Evolutionary conservation across 164 flowering plant species (phyloP).

Genomic region (Tetrastigma voinierianum): DNA sequence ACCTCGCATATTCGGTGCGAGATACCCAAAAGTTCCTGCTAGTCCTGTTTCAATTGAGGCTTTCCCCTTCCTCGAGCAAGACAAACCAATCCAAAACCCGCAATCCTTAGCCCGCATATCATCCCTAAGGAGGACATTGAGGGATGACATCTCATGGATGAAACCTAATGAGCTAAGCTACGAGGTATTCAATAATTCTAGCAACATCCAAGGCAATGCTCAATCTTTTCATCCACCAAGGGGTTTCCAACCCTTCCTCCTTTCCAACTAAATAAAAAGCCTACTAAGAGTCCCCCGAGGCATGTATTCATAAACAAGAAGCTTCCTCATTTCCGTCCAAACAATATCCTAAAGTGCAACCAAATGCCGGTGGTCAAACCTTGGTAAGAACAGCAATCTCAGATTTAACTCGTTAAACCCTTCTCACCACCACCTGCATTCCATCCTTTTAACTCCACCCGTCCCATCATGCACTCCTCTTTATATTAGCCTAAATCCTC

Average conservation of each 20-base stretch:
- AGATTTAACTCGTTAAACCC: constrained; percentile 85
- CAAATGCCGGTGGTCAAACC: constrained; percentile 86
- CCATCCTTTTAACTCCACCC: constrained; percentile 98
- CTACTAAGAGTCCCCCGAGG: constrained; percentile 87
- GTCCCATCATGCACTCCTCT: constrained; percentile 98
- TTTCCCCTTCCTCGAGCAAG: constrained; percentile 88
- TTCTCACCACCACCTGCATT: constrained; percentile 65
- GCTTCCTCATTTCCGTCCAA: constrained; percentile 87
- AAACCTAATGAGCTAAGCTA: constrained; percentile 76
- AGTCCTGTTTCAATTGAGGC: constrained; percentile 72
- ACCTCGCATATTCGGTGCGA: constrained; percentile 99
- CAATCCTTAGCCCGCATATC: constrained; percentile 94
- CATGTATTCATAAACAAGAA: constrained; percentile 90
- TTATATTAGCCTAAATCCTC: constrained; percentile 95
- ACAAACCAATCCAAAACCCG: constrained; percentile 94
- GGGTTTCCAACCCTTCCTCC: constrained; percentile 67
- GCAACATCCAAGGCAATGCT: constrained; percentile 89
- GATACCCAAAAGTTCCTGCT: constrained; percentile 96
- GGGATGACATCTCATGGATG: constrained; percentile 93
- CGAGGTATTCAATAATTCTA: constrained; percentile 94
- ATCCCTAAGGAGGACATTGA: constrained; percentile 90
- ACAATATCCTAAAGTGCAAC: constrained; percentile 86
- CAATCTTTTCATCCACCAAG: constrained; percentile 80
- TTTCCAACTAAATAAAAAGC: constrained; percentile 70
- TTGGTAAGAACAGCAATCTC: constrained; percentile 88